Percentiles rank a stretch among this genome's conserved stretches.
phyloP scores from a whole-genome alignment of 116 monocot genomes.

The Posidonia oceanica region DNA sequence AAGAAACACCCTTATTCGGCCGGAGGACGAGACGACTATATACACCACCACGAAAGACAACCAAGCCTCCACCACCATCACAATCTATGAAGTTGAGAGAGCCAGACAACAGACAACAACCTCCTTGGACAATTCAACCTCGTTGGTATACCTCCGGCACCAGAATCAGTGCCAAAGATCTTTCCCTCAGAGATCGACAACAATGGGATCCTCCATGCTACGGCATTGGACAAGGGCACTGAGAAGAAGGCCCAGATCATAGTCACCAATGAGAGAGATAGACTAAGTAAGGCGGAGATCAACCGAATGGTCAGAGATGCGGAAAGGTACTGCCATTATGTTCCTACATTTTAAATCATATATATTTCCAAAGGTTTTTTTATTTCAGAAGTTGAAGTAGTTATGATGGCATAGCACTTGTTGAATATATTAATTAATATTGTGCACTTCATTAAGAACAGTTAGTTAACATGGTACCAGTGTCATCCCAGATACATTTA shows the following conservation, averaged over 20 bases:
- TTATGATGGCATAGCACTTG: too few relatives aligned
- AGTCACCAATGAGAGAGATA: constrained; percentile 20
- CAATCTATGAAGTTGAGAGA: constrained; percentile 23
- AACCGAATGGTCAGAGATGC: constrained; percentile 28
- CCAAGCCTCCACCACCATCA: neutral
- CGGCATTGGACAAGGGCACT: constrained; percentile 19
- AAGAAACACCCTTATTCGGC: neutral
- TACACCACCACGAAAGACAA: neutral
- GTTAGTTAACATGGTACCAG: too few relatives aligned
- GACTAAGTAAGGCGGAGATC: constrained; percentile 20
- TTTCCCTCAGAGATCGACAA: constrained; percentile 23
- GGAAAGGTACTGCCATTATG: too few relatives aligned
- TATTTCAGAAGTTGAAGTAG: too few relatives aligned
- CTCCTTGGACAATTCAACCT: constrained; percentile 19
- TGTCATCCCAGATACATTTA: too few relatives aligned
- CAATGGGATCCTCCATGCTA: constrained; percentile 24
- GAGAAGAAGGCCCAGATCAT: constrained; percentile 7
- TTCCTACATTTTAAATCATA: too few relatives aligned
- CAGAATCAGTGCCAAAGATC: constrained; percentile 10
- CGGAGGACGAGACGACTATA: neutral
- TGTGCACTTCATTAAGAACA: too few relatives aligned
- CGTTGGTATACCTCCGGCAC: constrained; percentile 18
- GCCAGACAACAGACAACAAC: constrained; percentile 10
- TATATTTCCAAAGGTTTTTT: too few relatives aligned
- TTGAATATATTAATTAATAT: too few relatives aligned